Base-by-base conservation (phyloP, 2,329 filamentous ascomycete genomes). In the Cordyceps militaris region DNA sequence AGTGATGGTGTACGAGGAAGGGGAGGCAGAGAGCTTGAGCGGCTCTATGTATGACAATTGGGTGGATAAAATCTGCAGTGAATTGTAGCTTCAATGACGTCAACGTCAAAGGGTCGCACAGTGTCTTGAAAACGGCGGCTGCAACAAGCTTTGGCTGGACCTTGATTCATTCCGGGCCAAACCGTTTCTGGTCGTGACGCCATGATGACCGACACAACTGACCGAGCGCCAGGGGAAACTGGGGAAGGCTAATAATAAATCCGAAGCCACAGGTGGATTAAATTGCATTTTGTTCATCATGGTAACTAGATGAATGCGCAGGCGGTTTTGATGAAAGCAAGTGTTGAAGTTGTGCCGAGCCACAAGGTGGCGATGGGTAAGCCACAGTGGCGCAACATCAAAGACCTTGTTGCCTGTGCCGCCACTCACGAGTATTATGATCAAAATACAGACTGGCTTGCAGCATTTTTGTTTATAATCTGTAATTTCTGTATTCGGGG, bases 181-280 rank as follows among this genome's bases (percentile, higher is more conserved):
- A 19, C 51, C 51, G 19, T 26, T 55, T 46, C 51, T 55, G 51
- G 51, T 30, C 26, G 42, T 55, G 52, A 55, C 52, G 52, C 19
- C 52, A 55, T 47, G 14, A 55, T 55, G 40, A 55, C 42, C 30
- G 19, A 19, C 16, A 51, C 21, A 34, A 51, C 34, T 51, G 11
- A 10, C 21, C 11, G n/a, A 10, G 16, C 5, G 48, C 34, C 34
- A 28, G 48, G 48, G 32, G 47, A 16, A 40, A 21, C 6, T 7
- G 9, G 34, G 30, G 10, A 21, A 28, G 4, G 34, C 23, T 38
- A 38, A 3, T n/a, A n/a, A n/a, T n/a, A n/a, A n/a, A n/a, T n/a
- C n/a, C n/a, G n/a, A n/a, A n/a, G n/a, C n/a, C n/a, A n/a, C n/a
- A n/a, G n/a, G n/a, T n/a, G n/a, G n/a, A n/a, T n/a, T n/a, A n/a